Evolutionary conservation across 495 filamentous ascomycete species (phyloP), one percentile per base, ranked within the genome.

Genomic region (Collariella sp.): DNA sequence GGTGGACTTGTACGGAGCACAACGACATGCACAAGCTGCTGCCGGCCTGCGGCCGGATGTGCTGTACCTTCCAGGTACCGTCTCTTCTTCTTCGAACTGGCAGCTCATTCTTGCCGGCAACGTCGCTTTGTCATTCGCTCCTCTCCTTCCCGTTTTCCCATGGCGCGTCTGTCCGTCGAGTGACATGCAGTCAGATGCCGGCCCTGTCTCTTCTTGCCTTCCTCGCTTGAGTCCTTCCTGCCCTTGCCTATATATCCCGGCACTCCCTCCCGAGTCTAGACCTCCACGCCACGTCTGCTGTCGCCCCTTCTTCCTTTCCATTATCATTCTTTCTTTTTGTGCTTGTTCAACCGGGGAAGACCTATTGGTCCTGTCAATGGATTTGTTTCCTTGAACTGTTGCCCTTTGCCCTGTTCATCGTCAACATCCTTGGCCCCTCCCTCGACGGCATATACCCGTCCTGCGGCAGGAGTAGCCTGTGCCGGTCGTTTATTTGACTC

Each of bases 171-270:
- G 31, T 38, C 43, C 23, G 50, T 54, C 29, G 52, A 50, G 47
- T 57, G 55, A n/a, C n/a, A n/a, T n/a, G 50, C 55, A 57, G 48
- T 44, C 42, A 47, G n/a, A 51, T 52, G 57, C 57, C 22, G 52
- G 44, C 20, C 46, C 20, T 48, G 46, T 48, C 46, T 19, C n/a
- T 50, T 46, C 50, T 34, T 42, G 44, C 45, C 38, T 48, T 6
- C 20, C 52, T 58, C 46, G 48, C 57, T 58, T 54, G 36, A 6
- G 55, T 54, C 40, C 9, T 31, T 9, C 46, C 18, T 55, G 36
- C 42, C 29, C 57, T 46, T 64, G 67, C 58, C 69, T 73, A 72
- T 72, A 72, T 73, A 74, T 70, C 69, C 65, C 63, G 64, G 65
- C 65, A 58, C 61, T 54, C 66, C 66, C 66, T 65, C 67, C 69